These are phyloP conservation scores for Pythium coloratum DNA, from an alignment of 352 stramenopile genomes.

Conservation along the genomic window DNA sequence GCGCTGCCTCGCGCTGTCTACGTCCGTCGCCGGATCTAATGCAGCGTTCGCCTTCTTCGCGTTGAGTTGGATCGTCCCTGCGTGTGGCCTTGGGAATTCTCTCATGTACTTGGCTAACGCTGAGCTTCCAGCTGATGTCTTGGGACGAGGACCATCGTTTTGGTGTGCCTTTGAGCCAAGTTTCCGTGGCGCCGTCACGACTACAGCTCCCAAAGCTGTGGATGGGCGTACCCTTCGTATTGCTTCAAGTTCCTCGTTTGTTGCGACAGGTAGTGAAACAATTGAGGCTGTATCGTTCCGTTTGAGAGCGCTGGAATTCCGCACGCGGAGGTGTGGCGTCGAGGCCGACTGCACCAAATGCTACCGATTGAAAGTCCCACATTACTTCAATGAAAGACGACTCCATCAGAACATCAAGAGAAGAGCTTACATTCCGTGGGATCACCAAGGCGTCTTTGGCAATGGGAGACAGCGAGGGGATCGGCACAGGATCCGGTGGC, in stretches of 20 bases:
- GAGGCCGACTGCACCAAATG: conserved; percentile 17
- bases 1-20: conserved; percentile 31
- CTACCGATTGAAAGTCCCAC: neutral
- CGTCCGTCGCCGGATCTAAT: conserved; percentile 15
- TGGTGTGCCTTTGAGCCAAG: neutral
- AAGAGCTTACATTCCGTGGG: conserved; percentile 20
- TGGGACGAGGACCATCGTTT: neutral
- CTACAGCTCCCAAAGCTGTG: conserved; percentile 17
- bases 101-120: conserved; percentile 41
- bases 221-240: conserved; percentile 15
- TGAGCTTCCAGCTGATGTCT: neutral
- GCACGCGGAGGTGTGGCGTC: conserved; percentile 20
- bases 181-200: conserved; percentile 6
- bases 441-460: conserved; percentile 21
- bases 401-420: neutral
- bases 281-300: neutral
- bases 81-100: conserved; percentile 57
- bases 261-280: neutral
- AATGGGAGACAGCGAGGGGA: conserved; percentile 20
- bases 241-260: conserved; percentile 16
- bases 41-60: conserved; percentile 1
- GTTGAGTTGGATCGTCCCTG: conserved; percentile 40
- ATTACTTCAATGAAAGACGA: neutral
- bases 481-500: conserved; percentile 17
- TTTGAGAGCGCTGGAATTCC: conserved; percentile 8